Base-by-base conservation (phyloP, 2,329 filamentous ascomycete genomes). In the Botrytis squamosa region DNA sequence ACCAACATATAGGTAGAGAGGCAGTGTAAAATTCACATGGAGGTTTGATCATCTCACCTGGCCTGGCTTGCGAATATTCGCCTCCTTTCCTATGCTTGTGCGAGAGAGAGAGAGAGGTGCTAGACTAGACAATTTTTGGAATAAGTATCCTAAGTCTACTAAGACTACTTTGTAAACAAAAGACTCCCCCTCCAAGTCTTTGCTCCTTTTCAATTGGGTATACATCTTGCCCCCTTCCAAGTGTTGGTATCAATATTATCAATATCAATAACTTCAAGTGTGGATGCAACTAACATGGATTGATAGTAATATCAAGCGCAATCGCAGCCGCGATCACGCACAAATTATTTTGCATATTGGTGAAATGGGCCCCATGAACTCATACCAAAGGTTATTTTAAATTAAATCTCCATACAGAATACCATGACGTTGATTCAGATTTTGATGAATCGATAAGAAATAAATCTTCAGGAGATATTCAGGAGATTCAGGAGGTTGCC, bases 1-100 rank as follows among this genome's bases (percentile, higher is more conserved):
- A 46, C 40, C 46, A 52, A 25, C 22, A 52, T n/a, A n/a, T n/a
- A 52, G 46, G 22, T 14, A 52, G 46, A 25, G 49, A 52, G 49
- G 49, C 49, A 52, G 49, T n/a, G 49, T 52, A 52, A n/a, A 52
- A 55, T 55, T n/a, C 42, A 20, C 18, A 44, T 12, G 16, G 20
- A 59, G 67, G 10, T 44, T 70, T n/a, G 67, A 70, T 40, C 67
- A 60, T 70, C 67, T 46, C 67, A 60, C 67, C 52, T 46, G 52
- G 67, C 67, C 52, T 46, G 52, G 67, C 67, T 60, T 70, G 25
- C 46, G 33, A 60, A n/a, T 36, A 44, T 59, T 69, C 38, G 49
- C 65, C 65, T 68, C 36, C 36, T 52, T 33, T 33, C 33, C 33
- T 33, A 33, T 33, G 33, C 33, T 33, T 33, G 33, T 33, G 33